Percentiles rank a stretch among this genome's conserved stretches.
phyloP scores from a whole-genome alignment of 2,329 filamentous ascomycete species.

The Claviceps pazoutovae region DNA sequence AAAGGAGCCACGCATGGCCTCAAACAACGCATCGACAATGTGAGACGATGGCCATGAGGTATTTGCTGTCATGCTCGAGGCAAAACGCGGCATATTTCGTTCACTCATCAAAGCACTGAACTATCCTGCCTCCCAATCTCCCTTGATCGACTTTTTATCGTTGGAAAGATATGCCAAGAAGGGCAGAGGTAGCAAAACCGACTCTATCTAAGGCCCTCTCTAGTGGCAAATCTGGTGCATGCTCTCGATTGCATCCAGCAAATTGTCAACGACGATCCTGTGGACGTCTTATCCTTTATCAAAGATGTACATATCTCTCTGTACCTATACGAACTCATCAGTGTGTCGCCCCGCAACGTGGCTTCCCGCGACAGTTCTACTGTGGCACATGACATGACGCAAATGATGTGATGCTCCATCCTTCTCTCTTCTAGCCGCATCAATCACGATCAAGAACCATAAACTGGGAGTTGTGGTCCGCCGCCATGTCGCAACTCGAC shows the following conservation, averaged over 20 bases:
- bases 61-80: background rate
- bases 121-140: background rate
- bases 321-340: too few relatives aligned
- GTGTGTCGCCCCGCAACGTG: too few relatives aligned
- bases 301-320: slow-evolving; percentile 3
- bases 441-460: slow-evolving; percentile 1
- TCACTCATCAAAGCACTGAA: background rate
- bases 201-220: slow-evolving; percentile 9
- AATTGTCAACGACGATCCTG: slow-evolving; percentile 3
- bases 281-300: slow-evolving; percentile 16
- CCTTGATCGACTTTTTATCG: slow-evolving; percentile 18
- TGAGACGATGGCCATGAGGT: background rate
- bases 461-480: background rate
- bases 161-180: slow-evolving; percentile 3
- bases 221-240: slow-evolving; percentile 22
- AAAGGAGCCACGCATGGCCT: slow-evolving; percentile 2
- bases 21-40: slow-evolving; percentile 2
- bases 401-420: too few relatives aligned
- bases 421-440: background rate
- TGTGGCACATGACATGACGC: too few relatives aligned
- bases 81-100: background rate
- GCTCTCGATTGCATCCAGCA: slow-evolving; percentile 17
- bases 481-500: background rate
- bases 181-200: background rate
- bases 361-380: too few relatives aligned